These are phyloP conservation scores for Perkinsus marinus DNA, from an alignment of 169 alveolate species.

Conservation along the genomic window DNA sequence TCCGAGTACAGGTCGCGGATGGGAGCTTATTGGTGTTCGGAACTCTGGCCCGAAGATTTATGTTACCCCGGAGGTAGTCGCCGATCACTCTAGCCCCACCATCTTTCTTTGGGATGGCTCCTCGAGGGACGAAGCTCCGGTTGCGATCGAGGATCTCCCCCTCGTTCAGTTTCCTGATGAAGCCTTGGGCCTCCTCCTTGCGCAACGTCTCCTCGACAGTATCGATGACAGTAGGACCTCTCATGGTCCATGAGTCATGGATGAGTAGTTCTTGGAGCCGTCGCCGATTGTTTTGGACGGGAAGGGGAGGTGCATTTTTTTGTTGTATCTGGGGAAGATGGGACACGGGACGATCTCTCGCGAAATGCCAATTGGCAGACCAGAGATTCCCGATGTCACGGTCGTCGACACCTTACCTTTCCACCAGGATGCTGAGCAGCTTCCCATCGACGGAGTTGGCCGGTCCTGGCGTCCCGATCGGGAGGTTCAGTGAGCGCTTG, in stretches of 20 bases:
- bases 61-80: background rate
- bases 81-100: background rate
- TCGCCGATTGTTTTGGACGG: background rate
- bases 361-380: background rate
- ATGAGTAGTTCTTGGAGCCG: background rate
- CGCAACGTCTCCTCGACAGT: background rate
- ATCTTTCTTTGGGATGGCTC: background rate
- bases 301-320: background rate
- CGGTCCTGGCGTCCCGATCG: background rate
- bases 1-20: background rate
- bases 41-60: background rate
- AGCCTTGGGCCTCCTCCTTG: background rate
- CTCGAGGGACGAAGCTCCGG: background rate
- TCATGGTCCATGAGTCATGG: no score
- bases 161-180: background rate
- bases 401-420: background rate
- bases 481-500: background rate
- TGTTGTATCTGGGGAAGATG: background rate
- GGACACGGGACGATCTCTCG: background rate
- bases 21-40: background rate
- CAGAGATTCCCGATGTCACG: background rate
- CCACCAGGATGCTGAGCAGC: background rate
- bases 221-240: background rate
- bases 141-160: background rate
- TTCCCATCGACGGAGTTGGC: background rate